Base-by-base conservation (phyloP, 2,329 filamentous ascomycete species). In the Penicillium sp. region DNA sequence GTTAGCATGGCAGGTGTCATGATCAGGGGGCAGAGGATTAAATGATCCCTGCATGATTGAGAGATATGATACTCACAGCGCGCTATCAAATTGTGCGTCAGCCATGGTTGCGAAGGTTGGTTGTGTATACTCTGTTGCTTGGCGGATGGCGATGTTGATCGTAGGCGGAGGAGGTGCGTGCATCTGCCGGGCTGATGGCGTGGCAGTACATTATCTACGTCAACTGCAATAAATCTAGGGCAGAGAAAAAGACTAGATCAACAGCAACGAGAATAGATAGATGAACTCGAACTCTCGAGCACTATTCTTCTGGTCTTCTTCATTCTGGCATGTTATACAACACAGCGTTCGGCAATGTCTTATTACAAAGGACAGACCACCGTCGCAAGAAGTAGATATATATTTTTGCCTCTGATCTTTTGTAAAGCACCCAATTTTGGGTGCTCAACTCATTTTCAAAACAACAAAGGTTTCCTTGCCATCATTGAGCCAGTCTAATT, bases 11-110 rank as follows among this genome's bases (percentile, higher is more conserved):
- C 9, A n/a, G 13, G 9, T 35, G 23, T 13, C 13, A 30, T 39
- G 26, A 11, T 27, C 13, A 36, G 41, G 43, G 44, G 8, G 10
- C 11, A 14, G 27, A 14, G 11, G 18, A 16, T 5, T 34, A 9
- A 6, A 13, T 40, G 38, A 19, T 16, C 1, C 3, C 6, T 19
- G 27, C 9, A 7, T 7, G 1, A 11, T 13, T 26, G 4, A 16
- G 7, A n/a, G 6, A 14, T 14, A 26, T 13, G 27, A 16, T 51
- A 72, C 74, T 72, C 70, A 80, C 78, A 80, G 72, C 49, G 78
- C 78, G 60, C 77, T 79, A 61, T 80, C 78, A 59, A 79, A 79
- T 68, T 79, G 78, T 61, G 72, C 70, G 62, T 79, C 77, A 42
- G 73, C 74, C 74, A 76, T 76, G 61, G 52, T 71, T 64, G 62